Base-by-base conservation (phyloP, 768 basidiomycete species). In the Lepiota brunneoincarnata region DNA sequence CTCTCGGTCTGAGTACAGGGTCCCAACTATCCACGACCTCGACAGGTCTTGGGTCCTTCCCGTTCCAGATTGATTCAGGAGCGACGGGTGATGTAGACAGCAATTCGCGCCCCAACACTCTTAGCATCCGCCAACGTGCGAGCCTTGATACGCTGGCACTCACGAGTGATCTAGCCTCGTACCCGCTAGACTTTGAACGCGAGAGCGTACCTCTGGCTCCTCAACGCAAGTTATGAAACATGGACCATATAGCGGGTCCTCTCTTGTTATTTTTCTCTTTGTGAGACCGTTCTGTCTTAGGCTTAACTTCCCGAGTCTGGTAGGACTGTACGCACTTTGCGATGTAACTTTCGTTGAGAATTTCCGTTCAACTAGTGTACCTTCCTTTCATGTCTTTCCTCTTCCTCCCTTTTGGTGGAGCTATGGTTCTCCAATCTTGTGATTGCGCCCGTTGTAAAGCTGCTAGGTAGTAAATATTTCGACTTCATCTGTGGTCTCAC, bases 71-170 rank as follows among this genome's bases (percentile, higher is more conserved):
- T 63, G 89, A 90, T 59, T 75, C 83, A 28, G 83, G 84, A 51
- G 67, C 65, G 37, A 69, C 63, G 34, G 57, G 64, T 15, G 80
- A 80, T 37, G 37, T 12, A 18, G 59, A 58, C 48, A 56, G 60
- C 35, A 52, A 66, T 7, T 48, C 46, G 37, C 59, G 63, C 20
- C 71, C 76, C 26, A 65, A 49, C 17, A 67, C 60, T 49, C 68
- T 71, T 55, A 70, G 71, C 42, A 26, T 47, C 40, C 81, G 82
- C 36, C 82, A 84, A 66, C 82, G 91, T 49, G 91, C 91, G 24
- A 93, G 91, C 65, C 72, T 93, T 59, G 91, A 93, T 62, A 93
- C 91, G 0, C 75, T 93, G 31, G 90, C 87, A 2, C 77, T 93
- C 55, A 93, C 91, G 57, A 86, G 78, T 61, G 91, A 91, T 67